phyloP scores from a whole-genome alignment of 2,329 filamentous ascomycete species.

The Cercospora canescens region DNA sequence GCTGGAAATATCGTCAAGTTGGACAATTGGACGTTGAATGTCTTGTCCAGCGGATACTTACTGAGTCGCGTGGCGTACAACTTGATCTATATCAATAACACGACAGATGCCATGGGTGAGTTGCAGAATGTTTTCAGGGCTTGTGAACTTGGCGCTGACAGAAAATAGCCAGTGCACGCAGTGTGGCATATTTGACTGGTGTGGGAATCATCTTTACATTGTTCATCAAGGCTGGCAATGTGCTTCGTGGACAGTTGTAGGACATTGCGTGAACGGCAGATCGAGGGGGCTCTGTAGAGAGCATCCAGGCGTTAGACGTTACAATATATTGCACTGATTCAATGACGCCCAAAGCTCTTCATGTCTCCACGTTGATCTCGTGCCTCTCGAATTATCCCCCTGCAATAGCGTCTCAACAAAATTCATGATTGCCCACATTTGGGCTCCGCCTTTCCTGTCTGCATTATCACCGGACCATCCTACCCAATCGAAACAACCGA shows the following conservation, averaged over 20 bases:
- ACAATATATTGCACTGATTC: too few relatives aligned
- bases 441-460: constrained; percentile 10
- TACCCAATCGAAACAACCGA: constrained; percentile 14
- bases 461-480: constrained; percentile 13
- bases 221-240: constrained; percentile 33
- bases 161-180: constrained; percentile 11
- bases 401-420: background rate
- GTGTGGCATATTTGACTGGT: constrained; percentile 23
- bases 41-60: constrained; percentile 30
- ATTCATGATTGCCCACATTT: constrained; percentile 16
- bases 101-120: constrained; percentile 23
- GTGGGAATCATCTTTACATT: constrained; percentile 28
- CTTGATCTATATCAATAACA: constrained; percentile 32
- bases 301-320: too few relatives aligned
- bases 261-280: too few relatives aligned
- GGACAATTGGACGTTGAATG: constrained; percentile 31
- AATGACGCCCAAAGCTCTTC: background rate
- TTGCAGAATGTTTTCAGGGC: background rate
- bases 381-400: background rate
- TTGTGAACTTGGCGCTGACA: background rate
- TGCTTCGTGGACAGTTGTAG: constrained; percentile 19
- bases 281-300: too few relatives aligned
- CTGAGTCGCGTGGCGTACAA: constrained; percentile 33
- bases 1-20: constrained; percentile 41
- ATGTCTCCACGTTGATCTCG: background rate